Evolutionary conservation across 805 yeast genomes (phyloP), one percentile per base, ranked within the genome.

Genomic region (Candida orba): DNA sequence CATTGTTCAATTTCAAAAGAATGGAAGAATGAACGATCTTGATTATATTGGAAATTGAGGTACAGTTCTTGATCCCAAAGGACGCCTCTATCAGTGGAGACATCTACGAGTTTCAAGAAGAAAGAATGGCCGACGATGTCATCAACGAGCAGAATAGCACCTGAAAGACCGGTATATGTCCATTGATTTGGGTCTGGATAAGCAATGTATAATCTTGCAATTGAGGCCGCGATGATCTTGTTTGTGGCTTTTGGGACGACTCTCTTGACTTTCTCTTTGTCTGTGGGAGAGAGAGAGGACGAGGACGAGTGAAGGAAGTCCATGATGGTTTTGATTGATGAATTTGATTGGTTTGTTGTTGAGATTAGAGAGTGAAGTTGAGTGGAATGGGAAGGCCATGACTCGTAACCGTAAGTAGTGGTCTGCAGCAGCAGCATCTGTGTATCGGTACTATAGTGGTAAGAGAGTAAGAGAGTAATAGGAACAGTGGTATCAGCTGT

Each of bases 41-140:
- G 98, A 58, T 85, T 78, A 64, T 93, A 93, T 53, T 82, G 81
- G 62, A 93, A 89, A 55, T 86, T 83, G 12, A 87, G 81, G 56
- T 86, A 91, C 39, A 93, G 65, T 63, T 93, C 99, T 63, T 93
- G 99, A 63, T 93, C 99, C 99, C 99, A 93, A 0, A 93, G 52
- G 0, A 93, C 95, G 31, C 98, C 98, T 35, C 84, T 69, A 48
- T 79, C 75, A 7, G 95, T 95, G 33, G 70, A 58, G 29, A 91
- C 79, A 57, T 93, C 99, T 7, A 93, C 95, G 42, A 93, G 60
- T 61, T 93, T 93, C 37, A 93, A 71, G 62, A 89, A 93, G 57
- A 86, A 89, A 0, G 96, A 88, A 62, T 91, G 91, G 3, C 98
- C 98, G 2, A 93, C 96, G 12, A 86, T 64, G 63, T 93, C 99